Base-by-base conservation (phyloP, 2,329 filamentous ascomycete genomes). In the Neonectria punicea region DNA sequence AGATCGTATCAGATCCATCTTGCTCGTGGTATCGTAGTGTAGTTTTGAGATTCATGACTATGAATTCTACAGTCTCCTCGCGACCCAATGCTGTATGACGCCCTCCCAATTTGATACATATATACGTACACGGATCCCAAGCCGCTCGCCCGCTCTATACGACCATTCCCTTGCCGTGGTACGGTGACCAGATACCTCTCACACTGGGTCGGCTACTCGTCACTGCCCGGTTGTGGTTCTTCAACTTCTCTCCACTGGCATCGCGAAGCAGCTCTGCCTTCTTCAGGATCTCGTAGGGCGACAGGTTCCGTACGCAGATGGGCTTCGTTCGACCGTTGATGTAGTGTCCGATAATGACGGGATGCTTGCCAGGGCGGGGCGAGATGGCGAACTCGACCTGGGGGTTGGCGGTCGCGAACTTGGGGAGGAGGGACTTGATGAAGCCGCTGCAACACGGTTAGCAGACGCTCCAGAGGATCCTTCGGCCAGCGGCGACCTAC, bases 351-450 rank as follows among this genome's bases (percentile, higher is more conserved):
- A 91, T 89, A 74, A 99, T 89, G 67, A 97, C 89, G 41, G 96
- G 96, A 81, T 98, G 95, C 77, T 92, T 92, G 73, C 90, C 85
- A n/a, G 94, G 95, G 71, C 94, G 91, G 18, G 95, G 96, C 43
- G 94, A 97, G 65, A 99, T 89, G 75, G 89, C 89, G 82, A 99
- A 93, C 83, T 98, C 94, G 84, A 98, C 90, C 79, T 93, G 88
- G 32, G 95, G 94, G 82, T 98, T 93, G 74, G 86, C 83, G 72
- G 88, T 84, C 60, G 94, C 94, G 82, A 99, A 98, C 70, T 86
- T 82, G 53, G 91, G 85, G 63, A 98, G 91, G 46, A 88, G 84
- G 67, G 90, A 85, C 79, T 92, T 91, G 80, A 98, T 90, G 85
- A 97, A 98, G 73, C 89, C 83, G 75, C 93, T 97, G 74, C 14